Base-by-base conservation (phyloP, 805 yeast species). In the Pichia sporocuriosa region DNA sequence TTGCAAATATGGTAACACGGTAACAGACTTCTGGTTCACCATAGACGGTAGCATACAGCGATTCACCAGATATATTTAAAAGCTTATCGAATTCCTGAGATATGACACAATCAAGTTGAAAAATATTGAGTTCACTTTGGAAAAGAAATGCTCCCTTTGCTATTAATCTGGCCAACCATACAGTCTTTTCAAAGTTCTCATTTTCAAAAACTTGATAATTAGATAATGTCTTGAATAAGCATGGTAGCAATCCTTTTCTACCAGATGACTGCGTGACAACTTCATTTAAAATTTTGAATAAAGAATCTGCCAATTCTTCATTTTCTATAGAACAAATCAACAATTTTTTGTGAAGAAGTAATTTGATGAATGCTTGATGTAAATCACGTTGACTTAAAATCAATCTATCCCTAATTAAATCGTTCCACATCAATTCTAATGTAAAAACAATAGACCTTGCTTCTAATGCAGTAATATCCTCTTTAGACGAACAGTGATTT, bases 201-300 rank as follows among this genome's bases (percentile, higher is more conserved):
- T 56, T 44, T 39, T 61, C 50, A 0, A 48, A 43, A 1, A 58
- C 34, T 51, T 77, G 78, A 49, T 67, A 79, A 4, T 56, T 50
- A 6, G 69, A 64, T 4, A 87, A 49, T 6, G 65, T 55, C 22
- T 57, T 58, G 9, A 83, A 67, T 10, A 88, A 55, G 1, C 69
- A 51, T 0, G 95, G 89, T 20, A 86, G 59, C 7, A 88, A 61
- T 3, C 83, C 70, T 49, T 94, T 75, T 58, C 95, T 72, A 0
- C 84, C 79, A 40, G 56, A 68, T 0, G 85, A 63, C 35, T 72
- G 69, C 1, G 53, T 49, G 23, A 80, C 62, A 2, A 81, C 66
- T 1, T 74, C 68, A 12, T 49, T 35, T 2, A 75, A 67, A 39
- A 76, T 66, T 16, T 42, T 47, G 19, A 46, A 51, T 1, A 76